Evolutionary conservation across 2,329 filamentous ascomycete species (phyloP), one percentile per base, ranked within the genome.

Genomic region (Penicillium sp.): DNA sequence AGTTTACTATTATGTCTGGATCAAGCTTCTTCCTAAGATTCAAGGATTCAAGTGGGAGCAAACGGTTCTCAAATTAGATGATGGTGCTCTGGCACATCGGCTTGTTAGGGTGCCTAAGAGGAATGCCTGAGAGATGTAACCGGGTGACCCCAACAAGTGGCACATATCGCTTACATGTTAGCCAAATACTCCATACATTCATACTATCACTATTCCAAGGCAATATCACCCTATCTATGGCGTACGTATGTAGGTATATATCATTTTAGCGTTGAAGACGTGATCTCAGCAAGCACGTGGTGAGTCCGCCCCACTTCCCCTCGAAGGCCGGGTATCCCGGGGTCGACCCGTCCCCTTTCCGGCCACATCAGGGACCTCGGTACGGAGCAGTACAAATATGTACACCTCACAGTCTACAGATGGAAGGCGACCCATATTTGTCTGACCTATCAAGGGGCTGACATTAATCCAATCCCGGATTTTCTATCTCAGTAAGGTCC

Each of bases 1-100:
- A 0, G 31, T 83, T 0, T 88, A 88, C 69, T 88, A 88, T 61
- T 72, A 77, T 8, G 55, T 81, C 8, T 89, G 85, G 83, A 82
- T 88, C 61, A 77, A 82, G 47, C 25, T 83, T 1, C 61, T 88
- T 0, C 86, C 86, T 0, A 78, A 75, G 29, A 78, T 77, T 61
- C 75, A 77, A n/a, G 73, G 77, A 0, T 89, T 88, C 61, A 66
- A 73, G 8, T 79, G 87, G 41, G 79, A 85, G 0, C 81, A 86
- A 15, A 81, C 86, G 31, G 70, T 86, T 2, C 55, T 86, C 1
- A 70, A 77, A 0, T 70, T 86, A 12, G 82, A 82, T 7, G 78
- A 80, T 47, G 78, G 78, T 4, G 79, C 78, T 1, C 70, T 76
- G 48, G 78, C 77, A 0, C 80, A 85, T 65, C 68, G 70, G n/a